These are phyloP conservation scores for Aspergillus calidoustus DNA, from an alignment of 2,329 filamentous ascomycete genomes.

Conservation along the genomic window DNA sequence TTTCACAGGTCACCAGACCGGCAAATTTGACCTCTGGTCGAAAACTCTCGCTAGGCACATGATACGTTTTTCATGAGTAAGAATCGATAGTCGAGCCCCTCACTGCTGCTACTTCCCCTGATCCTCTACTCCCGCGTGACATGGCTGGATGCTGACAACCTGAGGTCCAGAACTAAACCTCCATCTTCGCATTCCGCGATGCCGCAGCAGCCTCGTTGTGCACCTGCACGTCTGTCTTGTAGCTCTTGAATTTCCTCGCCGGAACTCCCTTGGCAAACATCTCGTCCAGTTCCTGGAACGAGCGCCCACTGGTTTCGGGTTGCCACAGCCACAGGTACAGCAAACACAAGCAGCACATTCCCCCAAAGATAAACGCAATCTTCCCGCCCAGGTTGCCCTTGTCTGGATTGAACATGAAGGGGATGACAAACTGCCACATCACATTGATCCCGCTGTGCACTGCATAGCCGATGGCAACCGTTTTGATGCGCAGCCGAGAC, in stretches of 20 bases:
- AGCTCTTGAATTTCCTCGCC: slow-evolving; percentile 17
- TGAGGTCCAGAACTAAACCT: neutral
- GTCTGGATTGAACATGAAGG: slow-evolving; percentile 21
- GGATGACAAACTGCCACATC: slow-evolving; percentile 20
- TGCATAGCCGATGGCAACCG: slow-evolving; percentile 17
- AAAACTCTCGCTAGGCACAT: neutral
- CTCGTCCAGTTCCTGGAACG: slow-evolving; percentile 37
- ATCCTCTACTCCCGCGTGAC: neutral
- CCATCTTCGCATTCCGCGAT: too few species aligned
- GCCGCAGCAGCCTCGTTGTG: neutral
- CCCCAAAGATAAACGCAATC: slow-evolving; percentile 35
- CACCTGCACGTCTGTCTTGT: slow-evolving; percentile 9
- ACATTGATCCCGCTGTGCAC: slow-evolving; percentile 13
- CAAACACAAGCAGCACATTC: slow-evolving; percentile 24
- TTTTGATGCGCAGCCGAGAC: slow-evolving; percentile 16
- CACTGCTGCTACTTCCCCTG: neutral
- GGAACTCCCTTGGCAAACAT: slow-evolving; percentile 33
- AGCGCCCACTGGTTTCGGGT: slow-evolving; percentile 33
- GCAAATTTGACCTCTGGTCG: slow-evolving; percentile 11
- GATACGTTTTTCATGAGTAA: neutral
- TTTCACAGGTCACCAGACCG: slow-evolving; percentile 28
- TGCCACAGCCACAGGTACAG: slow-evolving; percentile 31
- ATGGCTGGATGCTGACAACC: neutral
- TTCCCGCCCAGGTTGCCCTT: slow-evolving; percentile 32
- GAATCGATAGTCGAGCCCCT: neutral